phyloP scores from a whole-genome alignment of 179 eudicot genomes.

The Beta macrorhiza region DNA sequence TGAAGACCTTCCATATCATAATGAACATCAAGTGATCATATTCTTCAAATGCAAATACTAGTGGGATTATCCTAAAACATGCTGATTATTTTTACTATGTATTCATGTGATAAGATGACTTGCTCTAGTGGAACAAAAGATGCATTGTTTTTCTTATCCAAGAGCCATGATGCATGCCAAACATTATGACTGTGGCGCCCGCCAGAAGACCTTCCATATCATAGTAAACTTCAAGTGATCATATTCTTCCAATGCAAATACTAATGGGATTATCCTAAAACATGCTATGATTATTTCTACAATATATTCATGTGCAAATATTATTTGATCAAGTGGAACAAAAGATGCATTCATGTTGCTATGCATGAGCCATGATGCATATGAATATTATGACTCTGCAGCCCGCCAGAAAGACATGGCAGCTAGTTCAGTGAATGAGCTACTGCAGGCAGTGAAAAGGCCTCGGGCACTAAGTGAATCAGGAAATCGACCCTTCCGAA shows the following conservation, averaged over 20 bases:
- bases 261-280: neutral
- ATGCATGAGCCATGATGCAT: neutral
- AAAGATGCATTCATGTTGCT: neutral
- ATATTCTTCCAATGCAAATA: neutral
- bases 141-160: neutral
- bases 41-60: neutral
- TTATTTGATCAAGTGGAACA: neutral
- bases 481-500: constrained; percentile 54
- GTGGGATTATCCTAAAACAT: constrained; percentile 1
- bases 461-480: constrained; percentile 88
- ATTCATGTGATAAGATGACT: neutral
- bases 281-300: neutral
- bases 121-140: neutral
- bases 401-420: constrained; percentile 98
- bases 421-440: constrained; percentile 69
- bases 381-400: constrained; percentile 32
- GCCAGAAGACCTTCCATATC: constrained; percentile 47
- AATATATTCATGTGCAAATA: neutral
- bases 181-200: constrained; percentile 48
- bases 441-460: constrained; percentile 78
- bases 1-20: constrained; percentile 1
- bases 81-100: neutral
- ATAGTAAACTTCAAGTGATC: too few species aligned
- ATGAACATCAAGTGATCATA: too few species aligned
- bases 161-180: neutral